Base-by-base conservation (phyloP, 2,329 filamentous ascomycete species). In the Monosporascus sp. region DNA sequence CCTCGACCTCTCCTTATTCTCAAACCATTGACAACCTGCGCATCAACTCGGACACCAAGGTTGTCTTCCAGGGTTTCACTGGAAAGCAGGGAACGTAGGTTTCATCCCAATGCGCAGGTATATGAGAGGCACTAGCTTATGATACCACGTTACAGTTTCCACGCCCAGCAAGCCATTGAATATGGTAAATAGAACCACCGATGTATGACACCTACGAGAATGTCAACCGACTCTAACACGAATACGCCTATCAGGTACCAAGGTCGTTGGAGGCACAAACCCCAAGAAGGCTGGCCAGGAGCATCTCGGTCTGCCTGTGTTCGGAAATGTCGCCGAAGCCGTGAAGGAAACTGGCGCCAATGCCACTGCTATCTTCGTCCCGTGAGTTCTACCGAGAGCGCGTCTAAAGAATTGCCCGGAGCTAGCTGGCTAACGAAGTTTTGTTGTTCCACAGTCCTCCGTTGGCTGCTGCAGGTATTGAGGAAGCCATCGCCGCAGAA, bases 201-300 rank as follows among this genome's bases (percentile, higher is more conserved):
- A 53, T 58, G 59, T 56, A 46, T 26, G 37, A 40, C 41, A 40
- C 41, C 46, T 48, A 11, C 52, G 17, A 20, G 50, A 37, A 48
- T 22, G 50, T 24, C 44, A 51, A 50, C 51, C 16, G 40, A 46
- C 58, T 66, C 70, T 72, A 64, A 73, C 64, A 53, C 55, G 48
- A 52, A 40, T 53, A 51, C 58, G 47, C 62, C 45, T 51, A 55
- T 51, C 60, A 95, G 91, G 93, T 73, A 99, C 94, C 67, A 93
- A 96, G 73, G 91, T 99, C 63, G 91, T 99, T 63, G 94, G 94
- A 74, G 94, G 94, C 71, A 97, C 93, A 70, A 97, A 97, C 80
- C 94, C 94, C 71, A 97, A 96, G 84, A 99, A 99, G 81, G 94
- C 94, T 62, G 94, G 94, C 69, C 77, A 84, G 67, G 87, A 85